Base-by-base conservation (phyloP, 345 rosid genomes). In the Streptanthus diversifolius region DNA sequence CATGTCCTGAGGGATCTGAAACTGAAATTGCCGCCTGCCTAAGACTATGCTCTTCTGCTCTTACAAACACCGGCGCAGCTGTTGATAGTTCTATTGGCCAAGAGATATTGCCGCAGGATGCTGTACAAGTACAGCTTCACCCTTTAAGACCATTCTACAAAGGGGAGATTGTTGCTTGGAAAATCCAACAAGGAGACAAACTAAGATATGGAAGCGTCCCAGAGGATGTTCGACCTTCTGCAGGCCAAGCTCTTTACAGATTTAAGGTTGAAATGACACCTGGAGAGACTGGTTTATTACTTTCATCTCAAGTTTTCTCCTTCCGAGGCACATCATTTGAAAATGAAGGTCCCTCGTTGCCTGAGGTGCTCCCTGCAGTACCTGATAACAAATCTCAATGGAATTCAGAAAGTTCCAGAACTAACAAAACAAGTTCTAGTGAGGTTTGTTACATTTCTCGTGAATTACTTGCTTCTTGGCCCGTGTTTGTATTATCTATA, bases 111-210 rank as follows among this genome's bases (percentile, higher is more conserved):
- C 84, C 98, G 56, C 86, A 83, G 73, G 97, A 90, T 82, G 95
- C 93, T 69, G 80, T 82, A 70, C 96, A 83, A 49, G 93, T 90
- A 75, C 98, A 93, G 48, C 85, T 93, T 75, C 96, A 90, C 65
- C 98, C 98, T 2, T 65, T 88, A 81, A 87, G 98, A 75, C 98
- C 97, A 55, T 93, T 93, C 68, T 93, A 93, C 79, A 87, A 75
- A 68, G 98, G 93, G 74, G 98, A 92, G 80, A 86, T 92, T 68
- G 90, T 92, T 73, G 95, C 97, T 76, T 92, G 96, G 93, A 82
- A 90, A 72, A 71, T 72, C 36, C 86, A 88, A 69, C 82, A 81
- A 80, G 90, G 93, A 59, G 91, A 92, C 63, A 92, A 86, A 80
- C 82, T 90, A 83, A 88, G 84, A 85, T 92, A 92, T 81, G 98